Conservation (phyloP, 495 filamentous ascomycete species). For the Daldinia caldariorum region DNA sequence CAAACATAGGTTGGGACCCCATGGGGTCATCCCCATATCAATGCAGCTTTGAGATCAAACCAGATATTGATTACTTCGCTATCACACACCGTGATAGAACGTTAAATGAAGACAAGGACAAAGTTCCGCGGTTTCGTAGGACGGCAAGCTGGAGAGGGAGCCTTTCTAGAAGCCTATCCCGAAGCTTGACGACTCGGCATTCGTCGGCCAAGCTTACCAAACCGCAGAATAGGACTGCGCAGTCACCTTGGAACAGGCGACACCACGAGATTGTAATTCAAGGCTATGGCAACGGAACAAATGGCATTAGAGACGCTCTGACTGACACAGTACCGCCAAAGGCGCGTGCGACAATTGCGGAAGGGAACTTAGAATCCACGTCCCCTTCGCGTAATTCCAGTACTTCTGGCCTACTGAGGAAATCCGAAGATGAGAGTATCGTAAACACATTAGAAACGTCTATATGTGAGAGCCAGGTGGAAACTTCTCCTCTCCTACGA, state of each 20-base stretch:
- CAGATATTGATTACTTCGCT: constrained; percentile 56
- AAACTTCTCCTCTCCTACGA: not conserved
- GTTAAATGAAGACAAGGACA: constrained; percentile 23
- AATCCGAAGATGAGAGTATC: constrained; percentile 41
- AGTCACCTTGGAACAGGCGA: constrained; percentile 24
- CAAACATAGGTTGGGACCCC: not conserved
- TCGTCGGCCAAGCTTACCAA: constrained; percentile 47
- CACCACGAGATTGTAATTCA: constrained; percentile 55
- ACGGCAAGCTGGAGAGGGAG: constrained; percentile 34
- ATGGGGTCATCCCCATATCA: constrained; percentile 6
- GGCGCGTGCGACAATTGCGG: not conserved
- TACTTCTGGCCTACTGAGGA: constrained; percentile 41
- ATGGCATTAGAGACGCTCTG: constrained; percentile 34
- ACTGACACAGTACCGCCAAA: constrained; percentile 3
- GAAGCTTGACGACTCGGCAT: constrained; percentile 41
- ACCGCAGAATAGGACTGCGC: constrained; percentile 14
- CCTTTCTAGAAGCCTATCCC: constrained; percentile 41
- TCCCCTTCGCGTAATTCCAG: constrained; percentile 25
- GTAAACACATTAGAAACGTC: constrained; percentile 62
- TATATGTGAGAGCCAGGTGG: constrained; percentile 35
- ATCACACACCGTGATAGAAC: constrained; percentile 42
- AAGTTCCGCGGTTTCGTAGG: constrained; percentile 17
- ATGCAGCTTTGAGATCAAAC: constrained; percentile 48
- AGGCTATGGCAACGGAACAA: constrained; percentile 57
- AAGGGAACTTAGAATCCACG: not conserved